Base-by-base conservation (phyloP, 805 yeast species). In the Barnettozyma pratensis region DNA sequence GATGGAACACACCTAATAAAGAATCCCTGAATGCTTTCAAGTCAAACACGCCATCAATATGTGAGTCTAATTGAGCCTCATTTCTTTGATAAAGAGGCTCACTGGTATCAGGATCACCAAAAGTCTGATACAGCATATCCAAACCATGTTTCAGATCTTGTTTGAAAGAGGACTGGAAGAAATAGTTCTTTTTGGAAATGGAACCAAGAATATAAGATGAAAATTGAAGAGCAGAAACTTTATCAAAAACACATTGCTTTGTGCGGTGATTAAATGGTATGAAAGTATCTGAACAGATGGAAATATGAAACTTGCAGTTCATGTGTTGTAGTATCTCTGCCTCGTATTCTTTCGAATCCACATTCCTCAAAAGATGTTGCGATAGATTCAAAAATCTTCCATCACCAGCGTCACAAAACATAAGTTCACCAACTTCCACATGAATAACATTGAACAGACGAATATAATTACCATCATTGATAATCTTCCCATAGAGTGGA, bases 291-390 rank as follows among this genome's bases (percentile, higher is more conserved):
- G 79, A 71, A 1, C 82, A 69, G 4, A 90, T 69, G 2, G 71
- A 66, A 44, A 87, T 73, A 41, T 89, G 95, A 57, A 84, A 89
- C 8, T 86, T 75, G 62, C 99, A 94, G 53, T 81, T 74, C 26
- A 94, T 66, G 34, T 88, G 74, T 59, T 92, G 98, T 7, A 88
- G 74, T 42, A 92, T 63, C 41, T 89, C 94, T 7, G 73, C 71
- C 41, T 85, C 91, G 3, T 85, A 74, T 5, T 73, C 74, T 3
- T 56, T 51, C 49, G 70, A 63, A 25, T 72, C 67, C 29, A 77
- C 64, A 1, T 67, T 55, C 12, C 79, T 68, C 34, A 86, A 66
- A 19, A 76, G 72, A 7, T 71, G 69, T 54, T 89, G 85, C 0
- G 84, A 70, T 29, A 85, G 66, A 14, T 72, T 70, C 44, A 94